These are phyloP conservation scores for Talaromyces sp. DNA, from an alignment of 2,329 filamentous ascomycete species.

Conservation along the genomic window DNA sequence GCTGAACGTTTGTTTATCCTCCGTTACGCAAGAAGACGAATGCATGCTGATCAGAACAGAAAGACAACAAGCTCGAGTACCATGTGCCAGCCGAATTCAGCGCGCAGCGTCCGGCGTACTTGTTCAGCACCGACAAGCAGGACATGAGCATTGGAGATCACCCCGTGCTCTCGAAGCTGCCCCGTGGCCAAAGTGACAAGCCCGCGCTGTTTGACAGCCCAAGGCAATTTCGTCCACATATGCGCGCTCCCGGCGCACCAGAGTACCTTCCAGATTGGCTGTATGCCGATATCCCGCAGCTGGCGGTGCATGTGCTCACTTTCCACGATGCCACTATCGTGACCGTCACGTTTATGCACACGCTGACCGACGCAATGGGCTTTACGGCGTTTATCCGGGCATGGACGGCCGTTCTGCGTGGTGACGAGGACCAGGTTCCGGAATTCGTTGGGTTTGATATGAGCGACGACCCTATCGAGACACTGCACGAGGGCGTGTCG, in stretches of 20 bases:
- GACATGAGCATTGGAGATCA: constrained; percentile 38
- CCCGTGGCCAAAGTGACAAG: constrained; percentile 20
- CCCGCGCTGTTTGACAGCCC: constrained; percentile 25
- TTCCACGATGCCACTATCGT: constrained; percentile 50
- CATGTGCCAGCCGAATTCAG: constrained; percentile 36
- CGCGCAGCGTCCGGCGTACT: constrained; percentile 34
- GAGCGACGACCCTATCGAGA: constrained; percentile 2
- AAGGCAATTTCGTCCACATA: constrained; percentile 21
- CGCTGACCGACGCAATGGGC: constrained; percentile 44
- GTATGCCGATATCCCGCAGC: constrained; percentile 38
- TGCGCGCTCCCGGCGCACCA: constrained; percentile 20
- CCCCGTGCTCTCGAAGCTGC: constrained; percentile 34
- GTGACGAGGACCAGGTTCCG: constrained; percentile 32
- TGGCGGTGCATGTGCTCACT: constrained; percentile 44
- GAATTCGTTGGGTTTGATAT: constrained; percentile 2
- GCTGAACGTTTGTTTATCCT: constrained; percentile 27
- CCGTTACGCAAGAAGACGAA: neutral
- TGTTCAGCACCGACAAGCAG: constrained; percentile 34
- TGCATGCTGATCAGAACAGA: constrained; percentile 9
- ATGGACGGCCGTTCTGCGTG: constrained; percentile 45
- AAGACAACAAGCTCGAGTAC: constrained; percentile 30
- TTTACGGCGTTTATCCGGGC: constrained; percentile 37
- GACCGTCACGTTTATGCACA: constrained; percentile 44
- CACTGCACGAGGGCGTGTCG: neutral
- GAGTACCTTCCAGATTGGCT: constrained; percentile 37